Evolutionary conservation across 306 rosid species (phyloP), one percentile per base, ranked within the genome.

Genomic region (Hippophae gyantsensis): DNA sequence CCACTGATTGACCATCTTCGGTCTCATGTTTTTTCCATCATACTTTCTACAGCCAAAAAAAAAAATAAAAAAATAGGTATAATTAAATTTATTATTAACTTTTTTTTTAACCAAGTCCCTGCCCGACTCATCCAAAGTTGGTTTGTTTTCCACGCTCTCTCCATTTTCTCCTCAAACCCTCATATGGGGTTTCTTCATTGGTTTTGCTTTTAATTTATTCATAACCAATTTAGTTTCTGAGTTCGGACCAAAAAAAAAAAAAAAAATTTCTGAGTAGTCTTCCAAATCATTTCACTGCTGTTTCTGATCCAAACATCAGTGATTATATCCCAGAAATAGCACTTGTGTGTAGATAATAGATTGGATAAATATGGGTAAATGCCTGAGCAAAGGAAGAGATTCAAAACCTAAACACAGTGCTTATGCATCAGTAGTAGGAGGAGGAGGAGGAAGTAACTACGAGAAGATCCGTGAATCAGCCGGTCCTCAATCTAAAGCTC

Each of bases 291-390:
- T 32, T 1, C 12, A 3, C 49, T 10, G 44, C 46, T 50, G 26
- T 72, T 61, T 69, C 60, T 65, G 71, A 71, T 79, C 73, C 72
- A 63, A 63, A 57, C 52, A 12, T 12, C 69, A 7, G 27, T 56
- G 44, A 27, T 14, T 58, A 25, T 43, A 4, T 61, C 58, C 50
- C 14, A 12, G 61, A 46, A 56, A 26, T 65, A 32, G 32, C 7
- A 56, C 11, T 49, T 53, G 60, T 56, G 55, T 9, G 1, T 10
- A 26, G 3, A 52, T 10, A 12, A 4, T 41, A 6, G 52, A 45
- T 6, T 48, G 11, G 44, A 38, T 13, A 43, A 43, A 68, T 13
- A 89, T 90, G 97, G 97, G 97, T 48, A 5, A 61, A 44, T 90
- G 94, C 72, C 8, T 76, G 6, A 79, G 86, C 81, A 80, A 68